These are phyloP conservation scores for Sclerotinia trifoliorum DNA, from an alignment of 2,329 filamentous ascomycete genomes.

Conservation along the genomic window DNA sequence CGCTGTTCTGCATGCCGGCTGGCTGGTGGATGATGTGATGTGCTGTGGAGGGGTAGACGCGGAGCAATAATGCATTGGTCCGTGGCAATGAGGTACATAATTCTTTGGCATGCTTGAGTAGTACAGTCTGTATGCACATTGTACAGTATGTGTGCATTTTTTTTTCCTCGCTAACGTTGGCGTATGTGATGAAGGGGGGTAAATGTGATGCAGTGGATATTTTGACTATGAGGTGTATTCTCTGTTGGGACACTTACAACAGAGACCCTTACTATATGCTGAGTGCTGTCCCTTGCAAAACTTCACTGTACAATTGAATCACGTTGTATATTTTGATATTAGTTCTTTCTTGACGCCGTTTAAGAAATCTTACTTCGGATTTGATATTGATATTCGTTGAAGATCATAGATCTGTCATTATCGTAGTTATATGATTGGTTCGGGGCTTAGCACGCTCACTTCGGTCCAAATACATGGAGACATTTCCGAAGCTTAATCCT, in stretches of 20 bases:
- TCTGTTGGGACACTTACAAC: no score
- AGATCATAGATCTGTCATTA: background rate
- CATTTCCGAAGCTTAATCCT: background rate
- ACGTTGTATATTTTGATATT: background rate
- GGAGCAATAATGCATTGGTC: conserved; percentile 13
- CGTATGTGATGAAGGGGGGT: background rate
- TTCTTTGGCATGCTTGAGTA: background rate
- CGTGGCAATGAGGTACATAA: background rate
- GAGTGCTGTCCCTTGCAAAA: no score
- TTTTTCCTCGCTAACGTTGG: background rate
- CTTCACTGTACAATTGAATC: background rate
- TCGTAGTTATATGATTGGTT: background rate
- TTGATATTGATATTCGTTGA: conserved; percentile 5
- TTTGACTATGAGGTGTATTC: no score
- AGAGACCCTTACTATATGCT: no score
- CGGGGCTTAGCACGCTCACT: background rate
- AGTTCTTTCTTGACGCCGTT: background rate
- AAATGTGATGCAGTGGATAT: background rate
- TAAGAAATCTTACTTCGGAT: background rate
- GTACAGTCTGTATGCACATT: no score
- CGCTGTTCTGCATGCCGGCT: background rate
- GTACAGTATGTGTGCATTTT: background rate
- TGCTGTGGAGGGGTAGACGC: conserved; percentile 6
- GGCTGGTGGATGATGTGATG: background rate
- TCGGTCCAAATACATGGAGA: background rate